Evolutionary conservation across 1,284 basidiomycete species (phyloP).

Genomic region (Papiliotrema flavescens): DNA sequence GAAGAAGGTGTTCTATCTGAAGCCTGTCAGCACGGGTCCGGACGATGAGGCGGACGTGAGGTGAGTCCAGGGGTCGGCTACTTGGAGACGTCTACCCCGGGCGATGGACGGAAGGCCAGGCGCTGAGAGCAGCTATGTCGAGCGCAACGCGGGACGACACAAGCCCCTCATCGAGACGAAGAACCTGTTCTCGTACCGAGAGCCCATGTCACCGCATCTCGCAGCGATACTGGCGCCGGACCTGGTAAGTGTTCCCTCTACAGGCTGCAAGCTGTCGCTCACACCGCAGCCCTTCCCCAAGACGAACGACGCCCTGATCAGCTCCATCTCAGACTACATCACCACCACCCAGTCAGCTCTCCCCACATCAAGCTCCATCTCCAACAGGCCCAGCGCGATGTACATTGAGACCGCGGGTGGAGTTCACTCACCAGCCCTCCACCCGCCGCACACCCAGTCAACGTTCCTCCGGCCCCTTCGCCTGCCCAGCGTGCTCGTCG

Average conservation of each 20-base stretch:
- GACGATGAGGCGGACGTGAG: constrained; percentile 73
- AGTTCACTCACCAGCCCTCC: constrained; percentile 87
- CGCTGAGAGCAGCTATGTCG: constrained; percentile 60
- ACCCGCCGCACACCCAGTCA: constrained; percentile 76
- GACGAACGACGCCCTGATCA: constrained; percentile 63
- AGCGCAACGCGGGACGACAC: constrained; percentile 56
- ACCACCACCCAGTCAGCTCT: constrained; percentile 51
- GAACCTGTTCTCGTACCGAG: constrained; percentile 78
- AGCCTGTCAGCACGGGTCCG: constrained; percentile 85
- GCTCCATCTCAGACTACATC: constrained; percentile 60
- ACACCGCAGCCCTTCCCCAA: constrained; percentile 34
- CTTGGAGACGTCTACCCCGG: too few species aligned
- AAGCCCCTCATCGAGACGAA: constrained; percentile 56
- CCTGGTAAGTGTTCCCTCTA: constrained; percentile 29
- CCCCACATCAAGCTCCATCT: constrained; percentile 45
- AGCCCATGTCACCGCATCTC: constrained; percentile 90
- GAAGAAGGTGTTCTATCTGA: constrained; percentile 70
- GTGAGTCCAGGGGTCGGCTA: too few species aligned
- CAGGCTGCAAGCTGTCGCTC: constrained; percentile 38
- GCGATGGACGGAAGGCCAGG: too few species aligned
- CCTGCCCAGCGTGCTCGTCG: constrained; percentile 81
- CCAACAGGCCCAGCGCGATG: constrained; percentile 55
- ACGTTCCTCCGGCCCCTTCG: constrained; percentile 80
- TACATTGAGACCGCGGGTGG: constrained; percentile 95
- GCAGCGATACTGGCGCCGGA: constrained; percentile 65